Evolutionary conservation across 257 asterid genomes (phyloP).

Genomic region (Solanum neorickii): DNA sequence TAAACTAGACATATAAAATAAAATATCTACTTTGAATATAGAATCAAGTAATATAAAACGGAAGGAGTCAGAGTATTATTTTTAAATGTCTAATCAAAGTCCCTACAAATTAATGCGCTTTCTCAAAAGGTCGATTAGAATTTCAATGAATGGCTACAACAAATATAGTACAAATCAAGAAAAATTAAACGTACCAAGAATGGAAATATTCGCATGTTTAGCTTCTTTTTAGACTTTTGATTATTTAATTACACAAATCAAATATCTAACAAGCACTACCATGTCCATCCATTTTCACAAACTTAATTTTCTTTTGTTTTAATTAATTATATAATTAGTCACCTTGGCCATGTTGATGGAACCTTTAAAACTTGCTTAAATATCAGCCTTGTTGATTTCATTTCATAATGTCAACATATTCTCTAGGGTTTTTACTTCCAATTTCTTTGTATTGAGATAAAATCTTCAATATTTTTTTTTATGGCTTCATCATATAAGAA

Average conservation of each 20-base stretch:
- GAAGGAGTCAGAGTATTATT: accelerated
- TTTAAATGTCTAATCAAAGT: neutral
- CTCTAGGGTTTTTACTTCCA: neutral
- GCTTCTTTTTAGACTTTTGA: neutral
- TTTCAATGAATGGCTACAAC: neutral
- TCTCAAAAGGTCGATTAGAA: neutral
- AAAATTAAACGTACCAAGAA: neutral
- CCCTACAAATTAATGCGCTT: neutral
- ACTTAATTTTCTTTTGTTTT: neutral
- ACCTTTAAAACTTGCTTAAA: neutral
- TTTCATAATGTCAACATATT: neutral
- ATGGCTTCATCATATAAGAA: neutral
- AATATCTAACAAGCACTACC: neutral
- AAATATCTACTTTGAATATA: neutral
- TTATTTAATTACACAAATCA: neutral
- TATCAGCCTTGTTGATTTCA: neutral
- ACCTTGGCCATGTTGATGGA: neutral
- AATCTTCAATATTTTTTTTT: neutral
- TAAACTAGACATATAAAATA: neutral
- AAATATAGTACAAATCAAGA: neutral
- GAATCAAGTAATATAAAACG: neutral
- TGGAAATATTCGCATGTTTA: neutral
- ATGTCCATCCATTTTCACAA: neutral
- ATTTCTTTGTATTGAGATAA: neutral
- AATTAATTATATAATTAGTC: neutral